Evolutionary conservation across 139 green algal species (phyloP).

Genomic region (Trebouxia sp.): DNA sequence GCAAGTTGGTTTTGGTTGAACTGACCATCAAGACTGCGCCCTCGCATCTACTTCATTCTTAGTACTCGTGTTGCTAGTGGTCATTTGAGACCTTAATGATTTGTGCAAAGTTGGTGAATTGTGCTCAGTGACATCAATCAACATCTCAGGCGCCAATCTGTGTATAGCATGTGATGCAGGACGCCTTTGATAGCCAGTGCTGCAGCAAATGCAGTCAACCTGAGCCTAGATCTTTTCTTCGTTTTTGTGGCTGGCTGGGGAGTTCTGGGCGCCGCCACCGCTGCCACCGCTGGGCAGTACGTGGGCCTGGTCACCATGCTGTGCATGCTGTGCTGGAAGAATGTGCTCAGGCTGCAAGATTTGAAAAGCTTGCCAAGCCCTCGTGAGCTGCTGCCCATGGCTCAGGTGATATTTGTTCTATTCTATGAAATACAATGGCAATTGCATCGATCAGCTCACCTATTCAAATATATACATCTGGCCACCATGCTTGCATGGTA

Average conservation of each 20-base stretch:
- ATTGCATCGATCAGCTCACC: no score
- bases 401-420: no score
- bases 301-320: conserved; percentile 42
- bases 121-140: no score
- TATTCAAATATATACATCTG: no score
- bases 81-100: no score
- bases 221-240: conserved; percentile 28
- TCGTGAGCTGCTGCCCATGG: conserved; percentile 41
- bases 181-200: conserved; percentile 27
- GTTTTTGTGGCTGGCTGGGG: conserved; percentile 44
- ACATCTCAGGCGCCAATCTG: neutral
- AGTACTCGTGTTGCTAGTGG: no score
- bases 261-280: conserved; percentile 52
- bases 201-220: conserved; percentile 36
- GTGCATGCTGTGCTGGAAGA: conserved; percentile 30
- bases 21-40: no score
- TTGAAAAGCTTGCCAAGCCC: conserved; percentile 43
- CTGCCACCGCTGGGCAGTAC: conserved; percentile 45
- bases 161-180: conserved; percentile 17
- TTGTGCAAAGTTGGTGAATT: no score
- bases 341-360: conserved; percentile 43
- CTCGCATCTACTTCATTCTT: no score
- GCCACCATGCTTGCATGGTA: conserved; percentile 40
- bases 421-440: no score
- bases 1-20: no score